Evolutionary conservation across 495 filamentous ascomycete genomes (phyloP).

Genomic region (Neurospora sp.): DNA sequence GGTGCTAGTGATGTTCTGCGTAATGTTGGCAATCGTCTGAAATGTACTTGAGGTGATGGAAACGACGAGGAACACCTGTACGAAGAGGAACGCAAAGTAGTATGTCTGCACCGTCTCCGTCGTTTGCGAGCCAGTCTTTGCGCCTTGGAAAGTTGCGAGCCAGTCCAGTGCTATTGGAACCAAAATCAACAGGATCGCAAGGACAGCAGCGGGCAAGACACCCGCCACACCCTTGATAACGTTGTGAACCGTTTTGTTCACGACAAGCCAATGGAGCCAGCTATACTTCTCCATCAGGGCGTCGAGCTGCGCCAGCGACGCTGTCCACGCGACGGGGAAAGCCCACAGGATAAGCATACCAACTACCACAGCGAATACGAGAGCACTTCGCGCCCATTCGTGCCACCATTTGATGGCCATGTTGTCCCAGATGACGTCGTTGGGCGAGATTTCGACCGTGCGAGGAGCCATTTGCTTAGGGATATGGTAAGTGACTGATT

Average conservation of each 20-base stretch:
- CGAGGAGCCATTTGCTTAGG: slow-evolving; percentile 93
- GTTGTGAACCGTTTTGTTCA: slow-evolving; percentile 43
- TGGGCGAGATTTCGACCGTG: slow-evolving; percentile 82
- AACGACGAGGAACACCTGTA: slow-evolving; percentile 90
- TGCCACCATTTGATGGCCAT: slow-evolving; percentile 97
- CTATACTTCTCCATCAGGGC: slow-evolving; percentile 51
- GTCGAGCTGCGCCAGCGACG: slow-evolving; percentile 64
- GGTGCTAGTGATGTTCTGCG: slow-evolving; percentile 46
- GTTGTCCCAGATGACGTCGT: slow-evolving; percentile 95
- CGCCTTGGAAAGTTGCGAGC: slow-evolving; percentile 64
- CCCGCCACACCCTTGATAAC: slow-evolving; percentile 70
- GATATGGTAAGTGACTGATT: slow-evolving; percentile 81
- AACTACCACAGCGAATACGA: slow-evolving; percentile 54
- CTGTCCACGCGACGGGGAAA: slow-evolving; percentile 82
- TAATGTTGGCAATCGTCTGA: slow-evolving; percentile 50
- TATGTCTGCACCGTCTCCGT: slow-evolving; percentile 80
- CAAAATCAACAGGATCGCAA: slow-evolving; percentile 70
- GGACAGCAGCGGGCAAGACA: slow-evolving; percentile 69
- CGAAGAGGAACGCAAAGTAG: slow-evolving; percentile 91
- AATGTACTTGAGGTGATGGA: slow-evolving; percentile 77
- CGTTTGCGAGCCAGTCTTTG: slow-evolving; percentile 70
- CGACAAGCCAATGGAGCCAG: slow-evolving; percentile 63
- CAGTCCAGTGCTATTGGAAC: slow-evolving; percentile 65
- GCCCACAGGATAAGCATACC: slow-evolving; percentile 86
- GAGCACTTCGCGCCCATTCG: slow-evolving; percentile 61